Evolutionary conservation across 2,329 filamentous ascomycete species (phyloP), one percentile per base, ranked within the genome.

Genomic region (Knufia petricola): DNA sequence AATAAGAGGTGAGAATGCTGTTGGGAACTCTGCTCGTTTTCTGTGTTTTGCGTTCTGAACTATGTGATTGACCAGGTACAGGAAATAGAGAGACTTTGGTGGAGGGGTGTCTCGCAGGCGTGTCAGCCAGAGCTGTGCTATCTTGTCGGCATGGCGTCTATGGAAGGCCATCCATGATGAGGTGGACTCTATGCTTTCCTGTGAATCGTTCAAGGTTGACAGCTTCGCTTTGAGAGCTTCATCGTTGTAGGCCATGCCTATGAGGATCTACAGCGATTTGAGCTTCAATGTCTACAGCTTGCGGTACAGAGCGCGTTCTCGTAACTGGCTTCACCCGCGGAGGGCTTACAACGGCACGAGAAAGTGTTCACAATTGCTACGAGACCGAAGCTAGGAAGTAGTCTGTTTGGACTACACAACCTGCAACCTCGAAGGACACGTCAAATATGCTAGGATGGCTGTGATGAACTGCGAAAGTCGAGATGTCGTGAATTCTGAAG

Each of bases 121-220:
- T 59, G 92, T 84, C 53, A 94, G 74, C 92, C 92, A 98, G 46
- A 96, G 77, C 63, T 90, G 83, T 17, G 87, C 89, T 17, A 90
- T 95, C 53, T 86, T 82, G 58, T 95, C 87, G 47, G 94, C 90
- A 69, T 95, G 86, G 65, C 92, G 82, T 66, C 90, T 95, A 52
- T 54, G 51, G 66, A 98, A 98, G 84, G 98, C 94, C 53, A 98
- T 92, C 94, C 94, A 98, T 81, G 96, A 90, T 50, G 92, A 88
- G 54, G 94, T 89, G 30, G 87, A 90, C 52, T 94, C 81, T 62
- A 98, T 96, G 69, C 88, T 94, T 65, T 98, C 92, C 66, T 98
- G 90, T 9, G 88, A 94, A 69, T 98, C 94, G 68, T 95, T 95
- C 54, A 98, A 78, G 36, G 88, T 87, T 26, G 89, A 94, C 47